Conservation (phyloP, 192 early-diverging fungal species). For the Coemansia umbellata region DNA sequence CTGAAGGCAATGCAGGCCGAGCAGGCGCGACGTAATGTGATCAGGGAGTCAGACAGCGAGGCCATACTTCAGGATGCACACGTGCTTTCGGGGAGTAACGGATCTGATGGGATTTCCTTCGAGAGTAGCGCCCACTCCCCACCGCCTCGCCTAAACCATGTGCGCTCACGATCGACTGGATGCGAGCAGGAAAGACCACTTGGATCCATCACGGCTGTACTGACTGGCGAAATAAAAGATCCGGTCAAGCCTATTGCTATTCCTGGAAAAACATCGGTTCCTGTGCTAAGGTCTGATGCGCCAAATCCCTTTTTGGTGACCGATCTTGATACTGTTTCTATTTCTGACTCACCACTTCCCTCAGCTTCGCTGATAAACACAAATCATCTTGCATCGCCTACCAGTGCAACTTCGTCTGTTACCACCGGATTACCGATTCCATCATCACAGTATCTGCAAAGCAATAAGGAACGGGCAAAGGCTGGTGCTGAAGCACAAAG, state of each 20-base stretch:
- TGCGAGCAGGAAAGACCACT: not conserved
- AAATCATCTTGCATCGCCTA: not conserved
- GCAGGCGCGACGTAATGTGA: constrained; percentile 17
- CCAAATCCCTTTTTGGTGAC: not conserved
- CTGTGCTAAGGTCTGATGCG: not conserved
- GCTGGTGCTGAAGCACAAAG: not conserved
- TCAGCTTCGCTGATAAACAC: constrained; percentile 25
- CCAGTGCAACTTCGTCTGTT: not conserved
- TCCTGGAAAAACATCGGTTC: not conserved
- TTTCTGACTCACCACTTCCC: constrained; percentile 38
- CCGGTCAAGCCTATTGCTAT: not conserved
- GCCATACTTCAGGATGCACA: constrained; percentile 22
- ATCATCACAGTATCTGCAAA: not conserved
- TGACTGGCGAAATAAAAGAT: not conserved
- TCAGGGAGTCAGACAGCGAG: constrained; percentile 15
- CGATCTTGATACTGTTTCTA: constrained; percentile 2
- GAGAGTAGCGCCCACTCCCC: not conserved
- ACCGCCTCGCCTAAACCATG: not conserved
- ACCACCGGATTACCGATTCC: not conserved
- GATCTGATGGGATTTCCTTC: not conserved
- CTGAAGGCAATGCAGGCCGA: constrained; percentile 41
- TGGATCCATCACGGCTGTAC: not conserved
- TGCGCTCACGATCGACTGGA: not conserved
- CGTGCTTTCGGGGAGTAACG: constrained; percentile 2
- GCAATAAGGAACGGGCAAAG: not conserved